A percentile compares a stretch with the other conserved stretches of the same genome.
These are phyloP conservation scores for Pseudocercospora ulei DNA, from an alignment of 2,329 filamentous ascomycete species.

Conservation along the genomic window DNA sequence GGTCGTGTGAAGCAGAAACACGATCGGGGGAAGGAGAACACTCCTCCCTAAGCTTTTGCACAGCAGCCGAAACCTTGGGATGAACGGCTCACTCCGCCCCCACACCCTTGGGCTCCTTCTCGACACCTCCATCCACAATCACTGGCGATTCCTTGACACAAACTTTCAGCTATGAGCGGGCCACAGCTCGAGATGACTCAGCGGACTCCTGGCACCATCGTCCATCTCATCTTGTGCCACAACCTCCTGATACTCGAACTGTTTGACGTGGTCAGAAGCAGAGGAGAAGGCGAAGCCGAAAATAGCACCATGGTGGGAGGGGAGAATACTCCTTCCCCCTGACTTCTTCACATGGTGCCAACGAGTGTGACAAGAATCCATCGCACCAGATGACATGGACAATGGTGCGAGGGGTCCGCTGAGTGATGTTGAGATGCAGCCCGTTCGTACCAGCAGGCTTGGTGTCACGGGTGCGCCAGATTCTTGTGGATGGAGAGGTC, in stretches of 20 bases:
- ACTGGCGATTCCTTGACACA: no score
- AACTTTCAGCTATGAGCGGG: no score
- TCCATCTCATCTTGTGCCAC: no score
- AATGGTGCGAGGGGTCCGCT: slow-evolving; percentile 32
- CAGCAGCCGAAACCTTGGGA: no score
- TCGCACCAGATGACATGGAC: slow-evolving; percentile 34
- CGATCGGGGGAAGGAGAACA: slow-evolving; percentile 77
- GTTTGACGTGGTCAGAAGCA: slow-evolving; percentile 20
- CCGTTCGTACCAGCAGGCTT: slow-evolving; percentile 33
- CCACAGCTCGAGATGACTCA: no score
- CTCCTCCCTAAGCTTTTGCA: slow-evolving; percentile 60
- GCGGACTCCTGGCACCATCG: no score
- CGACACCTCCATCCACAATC: no score
- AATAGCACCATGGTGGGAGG: slow-evolving; percentile 28
- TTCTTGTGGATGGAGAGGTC: slow-evolving; percentile 2
- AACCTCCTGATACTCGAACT: slow-evolving; percentile 28
- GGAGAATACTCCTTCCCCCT: no score
- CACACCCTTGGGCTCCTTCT: no score
- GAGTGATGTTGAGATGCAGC: slow-evolving; percentile 33
- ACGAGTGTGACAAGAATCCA: no score
- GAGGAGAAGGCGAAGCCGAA: slow-evolving; percentile 28
- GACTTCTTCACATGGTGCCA: no score
- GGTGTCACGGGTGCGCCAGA: slow-evolving; percentile 23
- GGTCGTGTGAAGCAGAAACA: slow-evolving; percentile 49
- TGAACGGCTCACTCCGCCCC: no score